A percentile compares a stretch with the other conserved stretches of the same genome.
These are phyloP conservation scores for Podila clonocystis DNA, from an alignment of 192 early-diverging fungal species.

Conservation along the genomic window DNA sequence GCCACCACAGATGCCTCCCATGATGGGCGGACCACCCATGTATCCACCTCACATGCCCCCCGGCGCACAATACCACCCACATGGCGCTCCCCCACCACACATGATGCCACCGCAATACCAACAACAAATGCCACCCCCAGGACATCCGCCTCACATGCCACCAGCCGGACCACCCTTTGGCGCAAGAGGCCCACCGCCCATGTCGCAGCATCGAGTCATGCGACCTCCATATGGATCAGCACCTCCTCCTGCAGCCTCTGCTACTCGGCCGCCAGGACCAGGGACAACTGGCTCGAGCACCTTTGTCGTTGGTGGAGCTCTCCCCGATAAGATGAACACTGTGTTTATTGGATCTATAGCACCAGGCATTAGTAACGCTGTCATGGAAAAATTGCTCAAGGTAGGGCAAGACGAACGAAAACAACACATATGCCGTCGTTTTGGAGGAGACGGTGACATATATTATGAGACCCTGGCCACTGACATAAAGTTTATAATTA, in stretches of 20 bases:
- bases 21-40: not conserved
- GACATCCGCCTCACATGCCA: slow-evolving; percentile 10
- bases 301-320: slow-evolving; percentile 29
- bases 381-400: slow-evolving; percentile 72
- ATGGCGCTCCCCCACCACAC: slow-evolving; percentile 15
- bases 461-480: not conserved
- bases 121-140: slow-evolving; percentile 13
- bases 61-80: not conserved
- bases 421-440: no score
- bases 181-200: slow-evolving; percentile 14
- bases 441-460: not conserved
- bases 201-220: not conserved
- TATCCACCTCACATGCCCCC: slow-evolving; percentile 3
- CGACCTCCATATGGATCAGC: slow-evolving; percentile 6
- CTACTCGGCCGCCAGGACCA: slow-evolving; percentile 10
- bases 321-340: slow-evolving; percentile 71
- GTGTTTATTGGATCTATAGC: slow-evolving; percentile 77
- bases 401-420: slow-evolving; percentile 27
- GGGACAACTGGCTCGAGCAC: not conserved
- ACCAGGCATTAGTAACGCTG: slow-evolving; percentile 71
- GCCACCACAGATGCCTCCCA: slow-evolving; percentile 3
- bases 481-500: no score
- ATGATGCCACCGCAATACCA: slow-evolving; percentile 16
- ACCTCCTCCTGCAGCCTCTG: not conserved
- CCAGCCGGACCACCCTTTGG: slow-evolving; percentile 12